Evolutionary conservation across 2,329 filamentous ascomycete genomes (phyloP).

Genomic region (Teratosphaeriaceae sp.): DNA sequence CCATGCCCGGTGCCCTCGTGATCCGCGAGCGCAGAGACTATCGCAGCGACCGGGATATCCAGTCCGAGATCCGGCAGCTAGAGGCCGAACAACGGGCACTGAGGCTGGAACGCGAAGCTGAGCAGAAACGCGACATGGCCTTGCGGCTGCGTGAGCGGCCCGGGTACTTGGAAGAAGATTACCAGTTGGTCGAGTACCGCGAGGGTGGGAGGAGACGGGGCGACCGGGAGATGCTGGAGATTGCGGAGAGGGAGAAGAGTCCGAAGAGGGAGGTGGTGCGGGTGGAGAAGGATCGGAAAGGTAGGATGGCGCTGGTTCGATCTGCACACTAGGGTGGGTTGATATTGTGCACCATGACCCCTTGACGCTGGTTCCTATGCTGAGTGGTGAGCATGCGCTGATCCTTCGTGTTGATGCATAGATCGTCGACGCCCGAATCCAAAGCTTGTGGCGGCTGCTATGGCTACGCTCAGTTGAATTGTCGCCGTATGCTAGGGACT

Average conservation of each 20-base stretch:
- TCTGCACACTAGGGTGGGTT: conserved; percentile 51
- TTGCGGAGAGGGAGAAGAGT: conserved; percentile 37
- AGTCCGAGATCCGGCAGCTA: conserved; percentile 63
- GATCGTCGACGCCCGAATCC: neutral
- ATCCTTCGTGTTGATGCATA: neutral
- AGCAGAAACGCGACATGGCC: conserved; percentile 33
- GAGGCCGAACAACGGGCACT: conserved; percentile 59
- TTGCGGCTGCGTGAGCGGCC: conserved; percentile 37
- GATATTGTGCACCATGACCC: neutral
- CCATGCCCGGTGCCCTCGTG: conserved; percentile 31
- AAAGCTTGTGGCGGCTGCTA: conserved; percentile 6
- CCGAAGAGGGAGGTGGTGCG: conserved; percentile 52
- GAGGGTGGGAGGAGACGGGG: conserved; percentile 43
- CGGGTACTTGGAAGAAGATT: conserved; percentile 51
- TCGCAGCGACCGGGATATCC: conserved; percentile 57
- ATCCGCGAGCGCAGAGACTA: conserved; percentile 38
- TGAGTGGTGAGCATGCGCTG: conserved; percentile 1
- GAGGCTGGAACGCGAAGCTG: conserved; percentile 49
- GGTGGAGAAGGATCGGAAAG: conserved; percentile 87
- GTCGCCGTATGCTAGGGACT: no score
- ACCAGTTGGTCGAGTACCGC: conserved; percentile 36
- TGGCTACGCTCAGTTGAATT: conserved; percentile 5
- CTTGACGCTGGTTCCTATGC: no score
- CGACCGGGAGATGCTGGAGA: conserved; percentile 52
- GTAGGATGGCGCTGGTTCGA: conserved; percentile 85